A percentile compares a stretch with the other conserved stretches of the same genome.
These are phyloP conservation scores for Leavenworthia alabamica DNA, from an alignment of 345 rosid species.

Conservation along the genomic window DNA sequence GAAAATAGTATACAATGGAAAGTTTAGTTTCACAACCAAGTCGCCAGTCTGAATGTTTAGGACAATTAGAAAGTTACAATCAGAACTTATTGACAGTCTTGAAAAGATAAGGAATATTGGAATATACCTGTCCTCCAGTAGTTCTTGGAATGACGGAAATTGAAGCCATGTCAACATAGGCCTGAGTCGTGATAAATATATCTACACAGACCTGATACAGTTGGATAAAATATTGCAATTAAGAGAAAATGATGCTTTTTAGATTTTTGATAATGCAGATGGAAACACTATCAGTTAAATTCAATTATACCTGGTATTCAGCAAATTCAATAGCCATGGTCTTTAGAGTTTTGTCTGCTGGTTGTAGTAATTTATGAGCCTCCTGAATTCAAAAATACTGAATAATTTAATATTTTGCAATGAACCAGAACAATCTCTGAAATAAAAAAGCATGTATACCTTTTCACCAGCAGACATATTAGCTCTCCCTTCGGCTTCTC, in stretches of 20 bases:
- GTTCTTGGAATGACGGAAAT: slow-evolving; percentile 76
- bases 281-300: neutral
- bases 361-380: slow-evolving; percentile 78
- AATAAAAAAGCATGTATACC: slow-evolving; percentile 34
- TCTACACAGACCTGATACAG: slow-evolving; percentile 79
- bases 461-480: slow-evolving; percentile 75
- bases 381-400: slow-evolving; percentile 47
- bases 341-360: slow-evolving; percentile 77
- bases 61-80: neutral
- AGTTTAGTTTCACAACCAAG: neutral
- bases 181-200: slow-evolving; percentile 72
- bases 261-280: neutral
- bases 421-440: neutral
- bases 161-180: slow-evolving; percentile 79
- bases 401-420: neutral
- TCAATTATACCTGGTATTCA: slow-evolving; percentile 65
- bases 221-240: neutral
- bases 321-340: slow-evolving; percentile 93
- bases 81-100: too few species aligned
- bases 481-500: slow-evolving; percentile 95
- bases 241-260: neutral
- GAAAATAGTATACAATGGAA: neutral
- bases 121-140: slow-evolving; percentile 87
- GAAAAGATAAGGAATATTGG: slow-evolving; percentile 3
- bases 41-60: neutral